Evolutionary conservation across 2,329 filamentous ascomycete species (phyloP).

Genomic region (Hypoxylon sp.): DNA sequence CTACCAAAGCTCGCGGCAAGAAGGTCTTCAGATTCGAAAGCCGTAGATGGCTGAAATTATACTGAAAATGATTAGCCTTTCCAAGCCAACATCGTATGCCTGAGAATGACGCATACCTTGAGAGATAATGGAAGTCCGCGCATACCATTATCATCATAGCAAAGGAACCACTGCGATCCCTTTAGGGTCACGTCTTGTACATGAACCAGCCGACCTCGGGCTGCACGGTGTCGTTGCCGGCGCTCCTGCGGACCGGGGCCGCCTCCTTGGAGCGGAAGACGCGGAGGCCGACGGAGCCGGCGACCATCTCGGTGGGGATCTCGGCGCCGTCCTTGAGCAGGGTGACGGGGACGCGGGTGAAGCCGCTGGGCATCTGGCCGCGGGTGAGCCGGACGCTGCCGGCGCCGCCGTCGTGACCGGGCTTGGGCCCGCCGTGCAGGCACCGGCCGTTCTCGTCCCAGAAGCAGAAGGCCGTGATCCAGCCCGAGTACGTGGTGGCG

Average conservation of each 20-base stretch:
- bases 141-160: slow-evolving; percentile 32
- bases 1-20: neutral
- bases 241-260: slow-evolving; percentile 13
- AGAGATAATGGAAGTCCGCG: neutral
- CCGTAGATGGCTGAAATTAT: slow-evolving; percentile 14
- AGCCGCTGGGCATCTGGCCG: slow-evolving; percentile 43
- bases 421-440: slow-evolving; percentile 34
- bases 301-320: slow-evolving; percentile 44
- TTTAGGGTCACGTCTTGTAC: slow-evolving; percentile 36
- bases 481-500: slow-evolving; percentile 42
- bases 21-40: neutral
- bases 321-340: slow-evolving; percentile 38
- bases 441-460: slow-evolving; percentile 42
- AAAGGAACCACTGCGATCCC: slow-evolving; percentile 11
- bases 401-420: slow-evolving; percentile 19
- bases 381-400: slow-evolving; percentile 36
- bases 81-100: neutral
- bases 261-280: slow-evolving; percentile 28
- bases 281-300: slow-evolving; percentile 42
- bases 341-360: slow-evolving; percentile 41
- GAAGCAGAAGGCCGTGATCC: slow-evolving; percentile 48
- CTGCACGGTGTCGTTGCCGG: slow-evolving; percentile 41
- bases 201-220: slow-evolving; percentile 46
- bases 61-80: slow-evolving; percentile 3
- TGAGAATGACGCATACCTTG: neutral